phyloP scores from a whole-genome alignment of 129 eudicot species.

The Lonicera japonica region DNA sequence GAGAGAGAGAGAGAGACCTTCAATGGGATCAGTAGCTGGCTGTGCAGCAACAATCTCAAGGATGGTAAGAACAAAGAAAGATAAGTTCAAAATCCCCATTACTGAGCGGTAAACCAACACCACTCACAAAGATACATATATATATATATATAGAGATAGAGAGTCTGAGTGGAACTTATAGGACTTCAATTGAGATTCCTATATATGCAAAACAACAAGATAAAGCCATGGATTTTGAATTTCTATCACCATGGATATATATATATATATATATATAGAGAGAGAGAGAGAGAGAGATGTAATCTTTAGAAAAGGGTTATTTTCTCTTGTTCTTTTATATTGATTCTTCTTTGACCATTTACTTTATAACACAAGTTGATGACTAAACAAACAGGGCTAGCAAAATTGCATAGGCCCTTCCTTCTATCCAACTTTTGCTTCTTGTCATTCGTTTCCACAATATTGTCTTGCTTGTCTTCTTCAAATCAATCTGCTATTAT shows the following conservation, averaged over 20 bases:
- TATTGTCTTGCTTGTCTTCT: too few species aligned
- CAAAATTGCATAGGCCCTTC: neutral
- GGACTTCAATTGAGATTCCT: slow-evolving; percentile 9
- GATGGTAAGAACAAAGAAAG: slow-evolving; percentile 30
- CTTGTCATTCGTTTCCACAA: neutral
- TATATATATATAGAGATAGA: neutral
- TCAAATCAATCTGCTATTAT: too few species aligned
- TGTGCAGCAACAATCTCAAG: slow-evolving; percentile 35
- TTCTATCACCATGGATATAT: neutral
- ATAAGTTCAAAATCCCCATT: slow-evolving; percentile 45
- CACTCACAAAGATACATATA: neutral
- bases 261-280: neutral
- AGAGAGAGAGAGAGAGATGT: too few species aligned
- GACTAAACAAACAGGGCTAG: neutral
- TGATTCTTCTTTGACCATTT: neutral
- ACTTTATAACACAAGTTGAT: neutral
- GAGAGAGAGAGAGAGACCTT: slow-evolving; percentile 35
- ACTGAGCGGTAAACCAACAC: slow-evolving; percentile 6
- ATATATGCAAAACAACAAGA: neutral
- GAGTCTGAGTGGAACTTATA: neutral
- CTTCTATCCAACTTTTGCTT: neutral
- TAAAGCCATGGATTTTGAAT: neutral
- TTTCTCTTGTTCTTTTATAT: neutral
- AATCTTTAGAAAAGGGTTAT: neutral
- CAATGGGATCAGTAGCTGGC: slow-evolving; percentile 41